These are phyloP conservation scores for Pythium phragmiticola DNA, from an alignment of 352 stramenopile species.

Conservation along the genomic window DNA sequence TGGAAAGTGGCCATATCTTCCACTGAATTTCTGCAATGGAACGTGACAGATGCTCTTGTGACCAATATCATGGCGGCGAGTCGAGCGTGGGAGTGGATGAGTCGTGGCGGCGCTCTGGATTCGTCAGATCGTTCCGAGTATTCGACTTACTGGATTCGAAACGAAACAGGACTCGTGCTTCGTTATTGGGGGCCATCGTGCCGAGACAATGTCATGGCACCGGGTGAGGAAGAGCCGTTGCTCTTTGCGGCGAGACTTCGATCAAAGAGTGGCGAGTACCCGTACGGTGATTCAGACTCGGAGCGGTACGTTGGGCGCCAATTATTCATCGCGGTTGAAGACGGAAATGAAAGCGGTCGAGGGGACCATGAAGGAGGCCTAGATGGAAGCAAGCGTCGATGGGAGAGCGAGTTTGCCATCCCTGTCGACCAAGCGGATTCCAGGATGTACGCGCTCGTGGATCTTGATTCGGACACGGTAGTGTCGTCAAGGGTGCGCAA, in stretches of 20 bases:
- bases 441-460: conserved; percentile 76
- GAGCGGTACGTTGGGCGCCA: conserved; percentile 36
- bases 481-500: conserved; percentile 49
- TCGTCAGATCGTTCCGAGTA: conserved; percentile 76
- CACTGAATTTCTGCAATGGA: conserved; percentile 64
- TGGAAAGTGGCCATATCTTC: conserved; percentile 68
- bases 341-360: conserved; percentile 25
- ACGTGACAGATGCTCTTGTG: conserved; percentile 81
- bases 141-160: conserved; percentile 87
- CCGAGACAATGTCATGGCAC: conserved; percentile 45
- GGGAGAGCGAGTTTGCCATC: conserved; percentile 77
- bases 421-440: conserved; percentile 83
- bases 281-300: conserved; percentile 25
- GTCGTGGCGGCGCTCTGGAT: conserved; percentile 54
- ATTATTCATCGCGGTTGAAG: conserved; percentile 73
- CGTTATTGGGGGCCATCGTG: conserved; percentile 70
- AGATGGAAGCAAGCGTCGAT: conserved; percentile 34
- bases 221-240: conserved; percentile 65
- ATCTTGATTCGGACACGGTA: conserved; percentile 50
- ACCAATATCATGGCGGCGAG: conserved; percentile 75
- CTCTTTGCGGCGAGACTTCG: conserved; percentile 32
- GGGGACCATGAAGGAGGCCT: conserved; percentile 7
- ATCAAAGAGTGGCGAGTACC: conserved; percentile 15
- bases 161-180: conserved; percentile 78
- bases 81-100: conserved; percentile 77